Conservation (phyloP, 2,329 filamentous ascomycete genomes). For the Aulographum hederae region DNA sequence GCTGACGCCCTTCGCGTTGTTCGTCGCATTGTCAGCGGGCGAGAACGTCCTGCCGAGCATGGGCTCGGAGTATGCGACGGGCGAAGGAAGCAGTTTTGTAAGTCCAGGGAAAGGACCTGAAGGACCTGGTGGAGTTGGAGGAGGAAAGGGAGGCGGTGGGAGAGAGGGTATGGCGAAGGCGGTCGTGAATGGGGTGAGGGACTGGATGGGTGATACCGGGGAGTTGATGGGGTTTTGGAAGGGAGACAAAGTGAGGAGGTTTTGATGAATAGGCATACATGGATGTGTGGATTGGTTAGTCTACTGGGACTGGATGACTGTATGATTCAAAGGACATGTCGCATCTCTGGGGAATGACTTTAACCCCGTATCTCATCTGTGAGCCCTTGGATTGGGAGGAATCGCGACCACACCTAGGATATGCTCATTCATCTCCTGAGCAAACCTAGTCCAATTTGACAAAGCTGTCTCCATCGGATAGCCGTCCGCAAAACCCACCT, state of each 20-base stretch:
- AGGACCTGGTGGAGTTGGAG: constrained; percentile 10
- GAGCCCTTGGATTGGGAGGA: too few species aligned
- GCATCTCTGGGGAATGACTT: too few species aligned
- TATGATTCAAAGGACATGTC: too few species aligned
- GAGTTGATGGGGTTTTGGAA: constrained; percentile 45
- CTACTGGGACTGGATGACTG: too few species aligned
- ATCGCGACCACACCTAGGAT: too few species aligned
- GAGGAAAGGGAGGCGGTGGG: constrained; percentile 28
- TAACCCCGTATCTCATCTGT: too few species aligned
- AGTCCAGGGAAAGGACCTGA: constrained; percentile 22
- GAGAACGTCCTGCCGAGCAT: constrained; percentile 92
- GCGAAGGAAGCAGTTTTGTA: constrained; percentile 32
- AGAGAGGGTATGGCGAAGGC: constrained; percentile 34
- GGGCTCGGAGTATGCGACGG: constrained; percentile 55
- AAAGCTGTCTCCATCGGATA: too few species aligned
- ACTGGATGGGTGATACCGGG: constrained; percentile 45
- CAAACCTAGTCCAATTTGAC: too few species aligned
- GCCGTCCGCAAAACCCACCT: too few species aligned
- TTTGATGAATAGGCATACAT: too few species aligned
- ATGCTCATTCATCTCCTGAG: too few species aligned
- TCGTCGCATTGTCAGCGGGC: constrained; percentile 82
- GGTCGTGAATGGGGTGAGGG: constrained; percentile 41
- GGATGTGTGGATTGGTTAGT: too few species aligned
- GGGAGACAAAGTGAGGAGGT: constrained; percentile 31
- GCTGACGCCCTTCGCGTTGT: constrained; percentile 88